These are phyloP conservation scores for Aphanomyces astaci DNA, from an alignment of 352 stramenopile species.

Conservation along the genomic window DNA sequence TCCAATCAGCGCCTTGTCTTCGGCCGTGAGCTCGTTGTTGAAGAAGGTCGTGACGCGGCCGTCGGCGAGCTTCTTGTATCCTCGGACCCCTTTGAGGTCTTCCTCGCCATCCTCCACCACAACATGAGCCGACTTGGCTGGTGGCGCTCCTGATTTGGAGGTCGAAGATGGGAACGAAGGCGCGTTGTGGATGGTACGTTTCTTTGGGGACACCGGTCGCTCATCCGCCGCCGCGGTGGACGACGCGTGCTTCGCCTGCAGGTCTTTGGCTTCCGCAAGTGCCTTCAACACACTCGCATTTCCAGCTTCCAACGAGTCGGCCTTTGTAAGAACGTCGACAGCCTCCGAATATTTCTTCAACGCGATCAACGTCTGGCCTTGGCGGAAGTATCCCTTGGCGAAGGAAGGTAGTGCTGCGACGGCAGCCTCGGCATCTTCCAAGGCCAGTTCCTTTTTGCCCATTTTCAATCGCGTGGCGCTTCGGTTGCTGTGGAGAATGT, in stretches of 20 bases:
- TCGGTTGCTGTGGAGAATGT: constrained; percentile 85
- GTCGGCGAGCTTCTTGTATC: constrained; percentile 95
- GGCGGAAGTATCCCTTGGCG: constrained; percentile 78
- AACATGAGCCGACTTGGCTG: constrained; percentile 14
- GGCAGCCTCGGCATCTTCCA: constrained; percentile 64
- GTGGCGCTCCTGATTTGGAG: background rate
- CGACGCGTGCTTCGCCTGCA: constrained; percentile 57
- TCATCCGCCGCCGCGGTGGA: constrained; percentile 22
- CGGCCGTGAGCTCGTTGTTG: constrained; percentile 96
- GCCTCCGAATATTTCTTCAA: constrained; percentile 64
- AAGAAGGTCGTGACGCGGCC: constrained; percentile 98
- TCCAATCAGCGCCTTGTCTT: constrained; percentile 95
- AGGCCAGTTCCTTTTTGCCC: constrained; percentile 53
- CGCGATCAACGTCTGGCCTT: constrained; percentile 66
- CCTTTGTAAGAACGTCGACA: constrained; percentile 47
- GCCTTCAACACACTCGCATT: constrained; percentile 71
- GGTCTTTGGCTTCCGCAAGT: constrained; percentile 45
- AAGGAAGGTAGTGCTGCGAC: constrained; percentile 49
- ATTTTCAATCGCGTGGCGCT: constrained; percentile 77
- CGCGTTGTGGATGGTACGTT: constrained; percentile 37
- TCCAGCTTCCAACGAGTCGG: constrained; percentile 50
- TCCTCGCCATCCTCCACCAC: constrained; percentile 43
- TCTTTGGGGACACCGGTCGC: constrained; percentile 32
- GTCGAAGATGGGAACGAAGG: constrained; percentile 17
- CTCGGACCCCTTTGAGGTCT: constrained; percentile 64